Conservation (phyloP, 129 eudicot species). For the Helianthus annuus region HanXRQr2.0-SUNRISE NC_035443.2:24008933-24009432, state of each 20-base stretch:
- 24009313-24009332: constrained; percentile 67
- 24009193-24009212: constrained; percentile 56
- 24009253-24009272: constrained; percentile 58
- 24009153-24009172: constrained; percentile 72
- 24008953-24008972: constrained; percentile 91
- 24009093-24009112: constrained; percentile 51
- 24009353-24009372: constrained; percentile 72
- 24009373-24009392: constrained; percentile 61
- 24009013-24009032: constrained; percentile 69
- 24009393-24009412: constrained; percentile 61
- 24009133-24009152: constrained; percentile 77
- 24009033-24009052: constrained; percentile 71
- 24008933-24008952: constrained; percentile 73
- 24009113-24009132: constrained; percentile 72
- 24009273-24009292: constrained; percentile 63
- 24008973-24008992: constrained; percentile 71
- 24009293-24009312: constrained; percentile 73
- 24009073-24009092: constrained; percentile 76
- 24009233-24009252: constrained; percentile 62
- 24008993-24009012: constrained; percentile 93
- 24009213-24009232: constrained; percentile 82
- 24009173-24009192: constrained; percentile 59
- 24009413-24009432: constrained; percentile 60
- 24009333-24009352: constrained; percentile 64
- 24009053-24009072: constrained; percentile 75